phyloP scores from a whole-genome alignment of 1,139 yeast genomes.

The Hyphopichia fennica region DNA sequence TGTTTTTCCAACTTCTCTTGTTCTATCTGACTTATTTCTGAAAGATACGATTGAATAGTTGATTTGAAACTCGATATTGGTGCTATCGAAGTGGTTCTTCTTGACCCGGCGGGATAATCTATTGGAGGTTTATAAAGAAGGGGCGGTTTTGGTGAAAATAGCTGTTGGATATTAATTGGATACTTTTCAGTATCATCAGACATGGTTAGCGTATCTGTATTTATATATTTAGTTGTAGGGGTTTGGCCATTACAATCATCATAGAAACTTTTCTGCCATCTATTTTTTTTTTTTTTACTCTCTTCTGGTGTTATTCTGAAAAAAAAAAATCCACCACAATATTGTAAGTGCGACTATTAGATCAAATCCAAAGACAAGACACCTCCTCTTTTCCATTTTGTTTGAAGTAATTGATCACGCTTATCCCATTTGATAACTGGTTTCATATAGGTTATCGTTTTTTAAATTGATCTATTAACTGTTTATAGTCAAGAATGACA shows the following conservation, averaged over 20 bases:
- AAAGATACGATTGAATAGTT: constrained; percentile 30
- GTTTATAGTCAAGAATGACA: too few species aligned
- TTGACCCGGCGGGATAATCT: constrained; percentile 53
- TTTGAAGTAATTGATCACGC: not conserved
- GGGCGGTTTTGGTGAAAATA: constrained; percentile 76
- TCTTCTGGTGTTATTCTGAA: too few species aligned
- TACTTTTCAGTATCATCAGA: constrained; percentile 43
- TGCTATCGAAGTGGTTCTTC: constrained; percentile 52
- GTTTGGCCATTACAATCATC: too few species aligned
- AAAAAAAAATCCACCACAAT: too few species aligned
- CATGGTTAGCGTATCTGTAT: too few species aligned
- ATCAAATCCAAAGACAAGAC: not conserved
- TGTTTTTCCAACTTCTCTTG: constrained; percentile 33
- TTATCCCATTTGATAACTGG: too few species aligned
- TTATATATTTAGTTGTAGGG: too few species aligned
- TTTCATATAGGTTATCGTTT: too few species aligned
- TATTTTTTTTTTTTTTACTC: too few species aligned
- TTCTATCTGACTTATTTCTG: constrained; percentile 24
- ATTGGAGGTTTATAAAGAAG: constrained; percentile 50
- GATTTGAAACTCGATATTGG: constrained; percentile 49
- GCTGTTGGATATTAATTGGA: constrained; percentile 62
- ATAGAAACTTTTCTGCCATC: too few species aligned
- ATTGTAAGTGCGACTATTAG: not conserved
- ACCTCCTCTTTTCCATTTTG: not conserved
- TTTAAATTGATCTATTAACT: too few species aligned